Percentiles rank a stretch among this genome's conserved stretches.
phyloP scores from a whole-genome alignment of 1,284 basidiomycete species.

The Spongispora temasekensis region DNA sequence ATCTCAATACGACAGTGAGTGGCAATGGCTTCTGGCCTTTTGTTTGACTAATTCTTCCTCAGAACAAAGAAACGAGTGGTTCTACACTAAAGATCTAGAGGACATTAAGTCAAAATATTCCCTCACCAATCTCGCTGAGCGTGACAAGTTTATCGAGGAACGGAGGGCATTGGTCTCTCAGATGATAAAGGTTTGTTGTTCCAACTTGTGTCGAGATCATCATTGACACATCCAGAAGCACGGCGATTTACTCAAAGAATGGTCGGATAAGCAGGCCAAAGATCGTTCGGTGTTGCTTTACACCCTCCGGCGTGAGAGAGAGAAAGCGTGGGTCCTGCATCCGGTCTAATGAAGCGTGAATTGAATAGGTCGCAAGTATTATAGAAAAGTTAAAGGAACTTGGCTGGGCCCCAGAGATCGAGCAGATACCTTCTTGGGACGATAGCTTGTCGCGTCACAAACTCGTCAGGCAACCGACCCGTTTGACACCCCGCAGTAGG shows the following conservation, averaged over 20 bases:
- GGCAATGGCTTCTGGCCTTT: background rate
- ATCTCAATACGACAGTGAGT: constrained; percentile 37
- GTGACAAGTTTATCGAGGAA: constrained; percentile 29
- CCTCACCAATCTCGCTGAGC: constrained; percentile 24
- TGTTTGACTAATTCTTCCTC: background rate
- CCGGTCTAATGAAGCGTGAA: background rate
- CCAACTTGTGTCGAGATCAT: background rate
- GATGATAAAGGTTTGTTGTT: constrained; percentile 29
- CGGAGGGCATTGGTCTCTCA: constrained; percentile 29
- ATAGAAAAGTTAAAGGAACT: constrained; percentile 41
- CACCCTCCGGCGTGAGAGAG: constrained; percentile 37
- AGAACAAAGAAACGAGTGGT: constrained; percentile 34
- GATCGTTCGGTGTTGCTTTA: constrained; percentile 37
- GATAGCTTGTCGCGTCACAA: constrained; percentile 39
- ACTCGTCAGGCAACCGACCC: constrained; percentile 45
- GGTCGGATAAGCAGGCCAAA: constrained; percentile 33
- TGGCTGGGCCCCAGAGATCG: constrained; percentile 47
- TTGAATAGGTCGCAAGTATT: constrained; percentile 24
- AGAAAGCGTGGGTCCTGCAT: constrained; percentile 29
- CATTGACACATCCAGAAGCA: constrained; percentile 19
- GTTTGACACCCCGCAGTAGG: constrained; percentile 46
- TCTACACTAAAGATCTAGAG: constrained; percentile 31
- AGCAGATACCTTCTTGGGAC: constrained; percentile 39
- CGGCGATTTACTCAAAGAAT: constrained; percentile 28
- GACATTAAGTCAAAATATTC: constrained; percentile 33